These are phyloP conservation scores for Mantamonas sphyraenae DNA, from an alignment of 78 protist genomes.

Conservation along the genomic window DNA sequence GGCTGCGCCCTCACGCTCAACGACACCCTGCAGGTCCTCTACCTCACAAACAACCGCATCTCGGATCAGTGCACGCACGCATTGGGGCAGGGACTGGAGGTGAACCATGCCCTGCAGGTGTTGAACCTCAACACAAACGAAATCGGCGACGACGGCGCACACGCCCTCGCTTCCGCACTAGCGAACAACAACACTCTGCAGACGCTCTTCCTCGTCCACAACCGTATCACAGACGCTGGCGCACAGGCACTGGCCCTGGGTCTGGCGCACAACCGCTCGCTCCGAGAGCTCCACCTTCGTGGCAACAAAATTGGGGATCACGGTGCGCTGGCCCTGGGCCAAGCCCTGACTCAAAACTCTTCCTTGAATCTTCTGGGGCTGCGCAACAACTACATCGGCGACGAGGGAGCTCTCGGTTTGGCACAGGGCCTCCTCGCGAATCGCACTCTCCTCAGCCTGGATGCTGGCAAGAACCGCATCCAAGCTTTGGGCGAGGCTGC, in stretches of 20 bases:
- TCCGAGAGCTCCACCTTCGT: background rate
- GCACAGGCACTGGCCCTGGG: background rate
- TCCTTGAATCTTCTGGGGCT: background rate
- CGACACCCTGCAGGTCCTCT: background rate
- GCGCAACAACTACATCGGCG: background rate
- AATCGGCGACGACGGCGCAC: background rate
- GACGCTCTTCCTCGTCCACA: background rate
- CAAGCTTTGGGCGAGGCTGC: no score
- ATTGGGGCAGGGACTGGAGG: background rate
- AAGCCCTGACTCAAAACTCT: background rate
- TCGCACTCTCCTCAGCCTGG: no score
- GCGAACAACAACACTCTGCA: background rate
- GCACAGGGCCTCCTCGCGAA: background rate
- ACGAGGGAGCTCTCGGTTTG: background rate
- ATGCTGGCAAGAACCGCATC: no score
- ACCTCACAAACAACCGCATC: background rate
- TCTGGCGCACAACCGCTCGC: background rate
- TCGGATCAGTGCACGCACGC: background rate
- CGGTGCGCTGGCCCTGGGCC: background rate
- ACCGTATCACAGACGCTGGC: background rate
- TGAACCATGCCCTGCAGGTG: background rate
- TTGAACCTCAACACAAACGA: background rate
- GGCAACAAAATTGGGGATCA: background rate
- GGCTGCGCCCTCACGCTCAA: background rate
- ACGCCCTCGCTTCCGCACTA: constrained; percentile 1